These are phyloP conservation scores for Wickerhamomyces tratensis DNA, from an alignment of 805 yeast species.

Conservation along the genomic window DNA sequence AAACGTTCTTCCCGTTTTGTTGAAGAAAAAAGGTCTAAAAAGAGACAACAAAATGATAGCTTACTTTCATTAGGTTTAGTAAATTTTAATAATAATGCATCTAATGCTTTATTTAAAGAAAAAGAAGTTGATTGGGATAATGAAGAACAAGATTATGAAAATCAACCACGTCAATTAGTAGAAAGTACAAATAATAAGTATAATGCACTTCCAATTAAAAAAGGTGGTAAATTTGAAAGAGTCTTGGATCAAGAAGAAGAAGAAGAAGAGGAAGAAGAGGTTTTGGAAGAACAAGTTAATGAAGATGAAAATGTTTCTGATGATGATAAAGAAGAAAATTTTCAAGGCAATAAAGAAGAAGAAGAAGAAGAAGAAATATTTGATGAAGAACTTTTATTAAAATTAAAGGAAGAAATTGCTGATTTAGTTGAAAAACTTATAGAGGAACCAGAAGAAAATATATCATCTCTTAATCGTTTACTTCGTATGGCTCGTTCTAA, in stretches of 20 bases:
- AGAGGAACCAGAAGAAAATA: constrained; percentile 86
- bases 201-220: constrained; percentile 77
- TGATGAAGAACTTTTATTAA: constrained; percentile 43
- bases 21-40: constrained; percentile 20
- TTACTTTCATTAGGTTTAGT: constrained; percentile 14
- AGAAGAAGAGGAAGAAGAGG: constrained; percentile 7
- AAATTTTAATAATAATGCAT: constrained; percentile 8
- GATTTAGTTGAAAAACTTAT: constrained; percentile 64
- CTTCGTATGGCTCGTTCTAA: constrained; percentile 62
- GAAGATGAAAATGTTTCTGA: constrained; percentile 10
- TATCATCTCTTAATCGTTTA: constrained; percentile 52
- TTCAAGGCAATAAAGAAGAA: constrained; percentile 19
- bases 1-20: constrained; percentile 26
- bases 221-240: constrained; percentile 67
- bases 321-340: constrained; percentile 12
- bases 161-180: constrained; percentile 49
- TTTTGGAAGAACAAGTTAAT: constrained; percentile 12
- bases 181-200: constrained; percentile 32
- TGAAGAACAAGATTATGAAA: constrained; percentile 74
- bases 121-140: constrained; percentile 41
- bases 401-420: constrained; percentile 78
- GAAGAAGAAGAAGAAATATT: constrained; percentile 32
- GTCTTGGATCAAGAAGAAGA: constrained; percentile 28
- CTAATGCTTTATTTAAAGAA: constrained; percentile 5
- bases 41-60: constrained; percentile 14